Conservation (phyloP, 192 early-diverging fungal species). For the Ambispora gerdemannii region DNA sequence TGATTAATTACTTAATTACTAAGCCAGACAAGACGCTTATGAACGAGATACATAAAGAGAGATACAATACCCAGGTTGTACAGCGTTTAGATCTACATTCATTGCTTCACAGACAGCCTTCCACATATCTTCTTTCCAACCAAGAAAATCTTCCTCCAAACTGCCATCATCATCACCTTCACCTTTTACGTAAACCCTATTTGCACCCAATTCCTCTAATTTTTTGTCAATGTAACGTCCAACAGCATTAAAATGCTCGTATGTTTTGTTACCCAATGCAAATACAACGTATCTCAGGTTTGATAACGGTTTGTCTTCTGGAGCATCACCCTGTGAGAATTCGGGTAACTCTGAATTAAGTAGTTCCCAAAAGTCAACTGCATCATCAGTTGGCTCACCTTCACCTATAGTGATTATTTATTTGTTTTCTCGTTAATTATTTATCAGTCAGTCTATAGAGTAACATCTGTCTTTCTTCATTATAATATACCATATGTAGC, state of each 20-base stretch:
- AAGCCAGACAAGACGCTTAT: too few species aligned
- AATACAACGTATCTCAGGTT: slow-evolving; percentile 69
- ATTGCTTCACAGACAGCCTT: slow-evolving; percentile 71
- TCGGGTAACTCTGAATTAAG: slow-evolving; percentile 73
- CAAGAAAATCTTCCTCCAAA: slow-evolving; percentile 93
- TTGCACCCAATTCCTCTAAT: slow-evolving; percentile 70
- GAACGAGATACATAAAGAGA: slow-evolving; percentile 16
- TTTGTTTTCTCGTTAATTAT: too few species aligned
- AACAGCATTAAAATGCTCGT: slow-evolving; percentile 89
- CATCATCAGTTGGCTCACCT: slow-evolving; percentile 98
- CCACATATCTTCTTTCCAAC: slow-evolving; percentile 90
- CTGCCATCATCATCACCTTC: slow-evolving; percentile 97
- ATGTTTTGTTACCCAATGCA: slow-evolving; percentile 87
- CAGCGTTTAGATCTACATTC: slow-evolving; percentile 55
- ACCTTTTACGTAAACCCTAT: slow-evolving; percentile 71
- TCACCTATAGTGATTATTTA: slow-evolving; percentile 55
- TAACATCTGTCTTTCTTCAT: too few species aligned
- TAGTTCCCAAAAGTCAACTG: slow-evolving; percentile 90
- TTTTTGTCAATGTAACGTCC: slow-evolving; percentile 65
- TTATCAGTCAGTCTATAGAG: too few species aligned
- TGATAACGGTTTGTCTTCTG: slow-evolving; percentile 54
- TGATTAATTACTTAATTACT: too few species aligned
- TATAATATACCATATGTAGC: slow-evolving; percentile 78
- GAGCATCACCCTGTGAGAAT: slow-evolving; percentile 54
- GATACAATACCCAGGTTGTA: slow-evolving; percentile 9